Evolutionary conservation across 1,284 basidiomycete species (phyloP), one percentile per base, ranked within the genome.

Genomic region (Ceratobasidium sp.): DNA sequence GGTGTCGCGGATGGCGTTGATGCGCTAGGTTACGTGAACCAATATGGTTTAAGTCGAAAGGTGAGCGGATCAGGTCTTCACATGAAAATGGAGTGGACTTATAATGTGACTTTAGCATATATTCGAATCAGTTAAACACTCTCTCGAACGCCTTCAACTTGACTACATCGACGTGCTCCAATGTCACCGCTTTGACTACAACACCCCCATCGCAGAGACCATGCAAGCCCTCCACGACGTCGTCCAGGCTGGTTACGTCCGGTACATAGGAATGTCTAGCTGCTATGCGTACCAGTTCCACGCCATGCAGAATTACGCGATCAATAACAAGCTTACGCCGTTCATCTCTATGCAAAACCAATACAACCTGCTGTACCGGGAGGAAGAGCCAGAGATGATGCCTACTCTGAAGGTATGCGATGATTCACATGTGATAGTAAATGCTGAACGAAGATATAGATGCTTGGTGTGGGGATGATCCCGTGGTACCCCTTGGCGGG

Each of bases 261-360:
- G n/a, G n/a, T n/a, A 84, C 78, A 80, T 84, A 58, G 83, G 83
- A 73, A 83, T 82, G 82, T 77, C 75, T 48, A 72, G n/a, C 9
- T 72, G 64, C 23, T 72, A 73, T 34, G 73, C 69, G 18, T 73
- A 41, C 18, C 72, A 71, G 59, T 75, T 84, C 78, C 78, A 80
- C 45, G 74, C 59, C n/a, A 74, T 74, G 73, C 74, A 75, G 41
- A 67, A 80, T 75, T 81, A 81, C 75, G 81, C 81, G 1, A 79
- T 79, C 75, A 76, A 76, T 71, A 79, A 82, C n/a, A n/a, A n/a
- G n/a, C n/a, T n/a, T n/a, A n/a, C n/a, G n/a, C n/a, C n/a, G n/a
- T n/a, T n/a, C n/a, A n/a, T n/a, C n/a, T n/a, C n/a, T n/a, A n/a
- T n/a, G n/a, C n/a, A n/a, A n/a, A n/a, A n/a, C n/a, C n/a, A n/a